These are phyloP conservation scores for Fusarium zealandicum DNA, from an alignment of 2,329 filamentous ascomycete species.

Conservation along the genomic window DNA sequence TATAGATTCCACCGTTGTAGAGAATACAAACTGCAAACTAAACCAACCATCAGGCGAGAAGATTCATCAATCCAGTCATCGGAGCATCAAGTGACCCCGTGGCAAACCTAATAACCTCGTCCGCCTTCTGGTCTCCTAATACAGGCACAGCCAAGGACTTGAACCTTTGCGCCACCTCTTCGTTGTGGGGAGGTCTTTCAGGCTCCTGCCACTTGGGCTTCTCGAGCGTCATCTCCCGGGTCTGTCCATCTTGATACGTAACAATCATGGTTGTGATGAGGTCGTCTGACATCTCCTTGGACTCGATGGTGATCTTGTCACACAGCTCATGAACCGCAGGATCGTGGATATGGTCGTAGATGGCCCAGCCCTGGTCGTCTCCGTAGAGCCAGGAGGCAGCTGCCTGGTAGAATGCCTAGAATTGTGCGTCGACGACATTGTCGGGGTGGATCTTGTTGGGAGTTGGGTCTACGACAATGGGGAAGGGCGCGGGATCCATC, in stretches of 20 bases:
- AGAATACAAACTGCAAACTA: too few species aligned
- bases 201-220: background rate
- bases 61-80: background rate
- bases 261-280: background rate
- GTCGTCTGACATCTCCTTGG: background rate
- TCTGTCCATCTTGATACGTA: background rate
- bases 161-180: background rate
- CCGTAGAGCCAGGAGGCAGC: conserved; percentile 12
- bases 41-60: background rate
- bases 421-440: conserved; percentile 12
- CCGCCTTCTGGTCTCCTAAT: background rate
- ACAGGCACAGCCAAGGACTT: background rate
- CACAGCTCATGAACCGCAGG: background rate
- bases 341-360: background rate
- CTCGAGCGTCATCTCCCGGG: background rate
- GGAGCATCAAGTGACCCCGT: background rate
- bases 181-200: background rate
- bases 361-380: background rate
- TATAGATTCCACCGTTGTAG: too few species aligned
- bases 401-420: conserved; percentile 11
- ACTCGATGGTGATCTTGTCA: conserved; percentile 18
- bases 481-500: background rate
- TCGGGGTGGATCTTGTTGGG: conserved; percentile 14
- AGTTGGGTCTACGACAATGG: background rate
- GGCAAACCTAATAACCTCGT: background rate